Conservation (phyloP, 179 eudicot species). For the Corrigiola litoralis region DNA sequence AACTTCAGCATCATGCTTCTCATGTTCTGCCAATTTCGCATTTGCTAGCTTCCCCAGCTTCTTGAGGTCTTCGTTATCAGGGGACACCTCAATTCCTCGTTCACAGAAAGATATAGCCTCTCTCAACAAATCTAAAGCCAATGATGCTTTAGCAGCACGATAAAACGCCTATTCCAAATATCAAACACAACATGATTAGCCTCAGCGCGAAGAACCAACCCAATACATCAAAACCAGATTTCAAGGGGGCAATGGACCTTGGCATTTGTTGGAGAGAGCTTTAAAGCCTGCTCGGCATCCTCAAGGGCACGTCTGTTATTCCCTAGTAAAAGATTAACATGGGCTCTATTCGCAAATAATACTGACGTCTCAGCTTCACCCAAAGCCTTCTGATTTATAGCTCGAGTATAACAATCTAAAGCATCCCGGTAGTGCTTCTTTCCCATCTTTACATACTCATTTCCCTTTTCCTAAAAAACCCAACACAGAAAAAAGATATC, state of each 20-base stretch:
- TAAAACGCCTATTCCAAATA: constrained; percentile 57
- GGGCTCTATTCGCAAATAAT: constrained; percentile 82
- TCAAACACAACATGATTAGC: constrained; percentile 4
- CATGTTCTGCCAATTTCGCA: constrained; percentile 41
- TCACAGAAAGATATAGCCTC: constrained; percentile 69
- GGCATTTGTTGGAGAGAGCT: constrained; percentile 62
- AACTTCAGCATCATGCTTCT: constrained; percentile 60
- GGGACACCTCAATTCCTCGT: constrained; percentile 60
- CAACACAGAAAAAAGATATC: not conserved
- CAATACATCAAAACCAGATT: not conserved
- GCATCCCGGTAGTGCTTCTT: constrained; percentile 84
- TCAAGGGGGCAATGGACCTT: constrained; percentile 45
- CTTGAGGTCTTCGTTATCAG: constrained; percentile 72
- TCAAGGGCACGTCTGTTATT: constrained; percentile 76
- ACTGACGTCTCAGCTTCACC: constrained; percentile 63
- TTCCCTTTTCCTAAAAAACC: constrained; percentile 70
- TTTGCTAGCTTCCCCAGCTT: constrained; percentile 54
- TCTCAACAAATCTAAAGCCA: constrained; percentile 53
- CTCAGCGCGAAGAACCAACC: constrained; percentile 3
- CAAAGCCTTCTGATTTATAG: constrained; percentile 77
- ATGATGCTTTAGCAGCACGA: constrained; percentile 86
- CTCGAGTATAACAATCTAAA: constrained; percentile 81
- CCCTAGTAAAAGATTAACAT: constrained; percentile 82
- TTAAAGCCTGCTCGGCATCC: constrained; percentile 88
- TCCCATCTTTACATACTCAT: constrained; percentile 83